Evolutionary conservation across 2,329 filamentous ascomycete genomes (phyloP), one percentile per base, ranked within the genome.

Genomic region (Colletotrichum eleusines): DNA sequence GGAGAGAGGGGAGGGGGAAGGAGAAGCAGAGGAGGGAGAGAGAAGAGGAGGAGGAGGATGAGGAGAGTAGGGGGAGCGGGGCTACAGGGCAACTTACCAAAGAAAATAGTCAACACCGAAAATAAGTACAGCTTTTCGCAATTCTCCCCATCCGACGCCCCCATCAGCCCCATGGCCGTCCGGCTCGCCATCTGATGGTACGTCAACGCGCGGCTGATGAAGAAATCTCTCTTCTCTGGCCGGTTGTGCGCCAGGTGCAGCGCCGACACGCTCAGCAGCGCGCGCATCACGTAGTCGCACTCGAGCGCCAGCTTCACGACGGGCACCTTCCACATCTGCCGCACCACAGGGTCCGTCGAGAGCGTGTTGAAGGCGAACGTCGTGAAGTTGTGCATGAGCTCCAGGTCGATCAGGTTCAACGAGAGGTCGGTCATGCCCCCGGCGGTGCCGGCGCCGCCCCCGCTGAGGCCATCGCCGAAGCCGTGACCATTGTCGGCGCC

Each of bases 331-430:
- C 84, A 87, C 53, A 87, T 80, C 51, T 81, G 79, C 54, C 83
- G 81, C 4, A 86, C 72, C 7, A 77, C 74, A 0, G 82, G 78
- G 40, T 84, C 81, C 11, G 76, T 78, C 9, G 82, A 81, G 3
- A 88, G 77, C 0, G 86, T 87, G 28, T 81, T 78, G 69, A 81
- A 83, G 1, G 87, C 88, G 3, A 82, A 83, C 0, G 82, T 84
- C 42, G 81, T 83, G 72, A 82, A 89, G 76, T 88, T 85, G 75
- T 88, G 85, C 12, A 89, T 79, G 2, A 89, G 81, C 73, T 88
- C 85, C 16, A 88, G 79, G 66, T 88, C 84, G 12, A 81, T 73
- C 1, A 85, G 73, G 48, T 83, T 82, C n/a, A 83, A 75, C 14
- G 73, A 61, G 35, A 58, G 71, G 48, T 48, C 60, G 40, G 82